These are phyloP conservation scores for Globisporangium sylvaticum DNA, from an alignment of 352 stramenopile genomes.

Conservation along the genomic window DNA sequence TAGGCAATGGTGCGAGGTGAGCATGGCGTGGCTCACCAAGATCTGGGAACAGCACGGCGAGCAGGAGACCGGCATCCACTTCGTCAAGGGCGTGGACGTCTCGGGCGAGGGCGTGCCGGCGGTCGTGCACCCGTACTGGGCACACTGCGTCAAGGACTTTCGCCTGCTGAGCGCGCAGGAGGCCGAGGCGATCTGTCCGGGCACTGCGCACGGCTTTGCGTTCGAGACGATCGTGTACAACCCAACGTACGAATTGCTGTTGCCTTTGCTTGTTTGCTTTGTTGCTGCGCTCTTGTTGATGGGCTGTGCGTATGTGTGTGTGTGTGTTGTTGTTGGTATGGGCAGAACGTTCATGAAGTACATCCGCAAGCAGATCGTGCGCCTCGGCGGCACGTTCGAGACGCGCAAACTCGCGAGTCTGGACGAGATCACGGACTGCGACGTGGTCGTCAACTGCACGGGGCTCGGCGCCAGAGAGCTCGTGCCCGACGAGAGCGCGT, in stretches of 20 bases:
- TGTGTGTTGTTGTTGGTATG: too few relatives aligned
- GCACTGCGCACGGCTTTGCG: conserved; percentile 42
- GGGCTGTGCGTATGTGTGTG: too few relatives aligned
- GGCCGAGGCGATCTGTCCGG: conserved; percentile 28
- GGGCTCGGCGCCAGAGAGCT: conserved; percentile 44
- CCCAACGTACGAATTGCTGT: conserved; percentile 24
- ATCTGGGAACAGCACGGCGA: conserved; percentile 34
- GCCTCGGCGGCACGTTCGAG: conserved; percentile 50
- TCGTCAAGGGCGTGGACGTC: conserved; percentile 45
- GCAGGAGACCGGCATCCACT: conserved; percentile 46
- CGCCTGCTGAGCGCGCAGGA: conserved; percentile 39
- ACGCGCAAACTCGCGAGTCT: conserved; percentile 29
- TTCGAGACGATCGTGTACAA: conserved; percentile 71
- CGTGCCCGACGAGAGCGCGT: conserved; percentile 35
- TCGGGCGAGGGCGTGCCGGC: conserved; percentile 27
- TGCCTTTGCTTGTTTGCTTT: too few relatives aligned
- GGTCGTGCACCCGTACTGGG: conserved; percentile 60
- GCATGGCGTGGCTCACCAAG: conserved; percentile 50
- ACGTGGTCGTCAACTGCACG: conserved; percentile 65
- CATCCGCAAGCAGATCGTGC: conserved; percentile 37
- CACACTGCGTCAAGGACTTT: conserved; percentile 58
- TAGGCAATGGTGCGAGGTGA: conserved; percentile 65
- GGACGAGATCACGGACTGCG: conserved; percentile 30
- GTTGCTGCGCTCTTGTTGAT: too few relatives aligned
- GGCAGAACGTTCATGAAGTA: conserved; percentile 57